Evolutionary conservation across 768 basidiomycete species (phyloP).

Genomic region (Saitozyma podzolica): DNA sequence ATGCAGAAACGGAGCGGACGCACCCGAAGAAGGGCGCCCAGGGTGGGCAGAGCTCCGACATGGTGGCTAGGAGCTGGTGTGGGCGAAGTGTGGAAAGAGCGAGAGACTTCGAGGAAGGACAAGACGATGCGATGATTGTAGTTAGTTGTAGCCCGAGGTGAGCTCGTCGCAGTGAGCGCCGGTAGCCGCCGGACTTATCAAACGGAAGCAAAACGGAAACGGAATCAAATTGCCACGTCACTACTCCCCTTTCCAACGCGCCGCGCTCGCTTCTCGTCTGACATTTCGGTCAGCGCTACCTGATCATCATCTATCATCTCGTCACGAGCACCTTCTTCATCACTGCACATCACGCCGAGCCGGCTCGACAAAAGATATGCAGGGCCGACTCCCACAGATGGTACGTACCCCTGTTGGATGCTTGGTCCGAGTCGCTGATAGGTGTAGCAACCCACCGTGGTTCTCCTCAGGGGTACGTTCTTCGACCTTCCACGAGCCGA

Average conservation of each 20-base stretch:
- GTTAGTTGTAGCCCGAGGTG: no score
- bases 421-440: constrained; percentile 11
- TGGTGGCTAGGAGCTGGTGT: constrained; percentile 9
- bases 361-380: constrained; percentile 29
- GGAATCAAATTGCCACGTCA: neutral
- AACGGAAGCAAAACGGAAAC: no score
- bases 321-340: constrained; percentile 19
- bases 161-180: no score
- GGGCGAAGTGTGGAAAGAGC: neutral
- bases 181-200: no score
- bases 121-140: neutral
- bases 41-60: constrained; percentile 69
- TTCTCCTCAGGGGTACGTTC: constrained; percentile 67
- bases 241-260: neutral
- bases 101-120: neutral
- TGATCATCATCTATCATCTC: neutral
- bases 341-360: neutral
- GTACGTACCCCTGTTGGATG: constrained; percentile 15
- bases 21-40: constrained; percentile 94
- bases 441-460: constrained; percentile 89
- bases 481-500: constrained; percentile 2
- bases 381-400: constrained; percentile 48
- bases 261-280: neutral
- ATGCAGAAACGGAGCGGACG: constrained; percentile 7
- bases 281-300: constrained; percentile 4